Percentiles rank a stretch among this genome's conserved stretches.
phyloP scores from a whole-genome alignment of 2,329 filamentous ascomycete genomes.

The Phialemonium atrogriseum region DNA sequence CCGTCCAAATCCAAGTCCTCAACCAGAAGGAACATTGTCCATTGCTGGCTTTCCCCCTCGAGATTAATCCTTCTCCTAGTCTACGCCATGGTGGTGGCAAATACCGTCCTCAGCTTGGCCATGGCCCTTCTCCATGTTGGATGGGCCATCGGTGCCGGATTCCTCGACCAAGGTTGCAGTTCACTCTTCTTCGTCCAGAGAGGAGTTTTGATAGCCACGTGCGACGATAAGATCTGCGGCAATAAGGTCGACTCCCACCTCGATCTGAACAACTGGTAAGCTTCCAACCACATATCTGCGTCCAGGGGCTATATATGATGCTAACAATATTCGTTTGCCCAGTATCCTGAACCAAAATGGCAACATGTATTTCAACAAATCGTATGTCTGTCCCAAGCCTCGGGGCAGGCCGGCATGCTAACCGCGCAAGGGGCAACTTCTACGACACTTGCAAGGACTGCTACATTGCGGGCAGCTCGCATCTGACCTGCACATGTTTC shows the following conservation, averaged over 20 bases:
- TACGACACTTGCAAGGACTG: background rate
- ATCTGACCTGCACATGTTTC: background rate
- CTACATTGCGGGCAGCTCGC: background rate
- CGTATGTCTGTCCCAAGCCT: background rate
- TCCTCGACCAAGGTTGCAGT: background rate
- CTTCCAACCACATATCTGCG: too few relatives aligned
- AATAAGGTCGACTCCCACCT: background rate
- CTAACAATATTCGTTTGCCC: too few relatives aligned
- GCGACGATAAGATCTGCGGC: slow-evolving; percentile 1
- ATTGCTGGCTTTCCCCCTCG: too few relatives aligned
- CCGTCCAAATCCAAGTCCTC: too few relatives aligned
- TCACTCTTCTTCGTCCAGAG: background rate
- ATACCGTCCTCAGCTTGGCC: too few relatives aligned
- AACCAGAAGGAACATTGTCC: too few relatives aligned
- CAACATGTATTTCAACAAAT: background rate
- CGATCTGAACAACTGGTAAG: slow-evolving; percentile 1
- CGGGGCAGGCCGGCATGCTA: background rate
- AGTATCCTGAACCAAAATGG: slow-evolving; percentile 1
- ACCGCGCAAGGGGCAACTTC: background rate
- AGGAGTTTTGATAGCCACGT: background rate
- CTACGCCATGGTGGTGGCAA: too few relatives aligned
- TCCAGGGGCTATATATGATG: too few relatives aligned
- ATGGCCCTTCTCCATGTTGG: too few relatives aligned
- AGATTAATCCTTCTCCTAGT: too few relatives aligned
- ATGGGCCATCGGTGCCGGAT: too few relatives aligned